Evolutionary conservation across 1,284 basidiomycete genomes (phyloP), one percentile per base, ranked within the genome.

Genomic region (Ganoderma meredithae): DNA sequence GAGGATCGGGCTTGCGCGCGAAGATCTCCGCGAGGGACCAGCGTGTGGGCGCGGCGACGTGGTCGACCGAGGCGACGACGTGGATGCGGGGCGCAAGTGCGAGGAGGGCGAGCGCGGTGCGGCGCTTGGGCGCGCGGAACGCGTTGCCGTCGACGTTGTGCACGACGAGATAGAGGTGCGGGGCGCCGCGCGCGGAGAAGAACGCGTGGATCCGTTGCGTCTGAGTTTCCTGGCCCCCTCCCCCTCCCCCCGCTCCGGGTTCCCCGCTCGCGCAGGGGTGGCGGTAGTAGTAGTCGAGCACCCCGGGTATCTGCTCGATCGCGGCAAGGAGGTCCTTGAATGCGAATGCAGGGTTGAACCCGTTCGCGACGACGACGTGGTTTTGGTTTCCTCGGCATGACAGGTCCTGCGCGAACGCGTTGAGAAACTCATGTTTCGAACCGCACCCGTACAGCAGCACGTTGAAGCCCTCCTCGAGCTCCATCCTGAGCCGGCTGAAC

Each of bases 371-470:
- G 56, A 95, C 86, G 60, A 94, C 90, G 74, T 95, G 88, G 0
- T 92, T 94, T 0, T 95, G 87, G 0, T 92, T 94, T 0, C 72
- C 68, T 2, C 69, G 52, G 47, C 62, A 60, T 22, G 68, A 62
- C 27, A 74, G 71, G 92, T 89, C 15, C 79, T 74, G 81, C 1
- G 91, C 93, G 71, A 97, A 93, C 25, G 85, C 80, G 77, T 97
- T 95, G 31, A 98, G 80, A 6, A 92, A 73, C 15, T 77, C 79
- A 62, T 94, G 84, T 77, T 98, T 98, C 27, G 94, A 96, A 1
- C 96, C 96, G 74, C 90, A 88, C 0, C 96, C 96, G 74, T 95
- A 95, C 76, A 95, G 90, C 12, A 96, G 79, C 63, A 98, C 81
- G 77, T 94, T 95, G 84, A 96, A 97, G 0, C 94, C 95, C 75